Evolutionary conservation across 148 eudicot species (phyloP), one percentile per base, ranked within the genome.

Genomic region (Agrostemma githago): DNA sequence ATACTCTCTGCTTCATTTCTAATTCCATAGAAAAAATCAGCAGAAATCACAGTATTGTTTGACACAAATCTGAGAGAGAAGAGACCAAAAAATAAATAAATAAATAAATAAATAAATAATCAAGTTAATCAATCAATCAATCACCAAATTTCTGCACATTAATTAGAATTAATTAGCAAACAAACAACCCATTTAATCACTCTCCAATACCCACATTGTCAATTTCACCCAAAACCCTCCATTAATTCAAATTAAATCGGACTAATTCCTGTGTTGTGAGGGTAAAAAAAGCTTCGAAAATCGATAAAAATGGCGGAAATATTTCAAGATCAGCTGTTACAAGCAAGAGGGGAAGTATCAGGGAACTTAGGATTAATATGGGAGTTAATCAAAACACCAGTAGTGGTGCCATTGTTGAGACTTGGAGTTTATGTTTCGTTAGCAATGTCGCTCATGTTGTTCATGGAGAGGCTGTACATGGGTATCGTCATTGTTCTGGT

Each of bases 381-480:
- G 97, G 89, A 83, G 19, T 63, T 84, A 2, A 77, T 90, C 6
- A 95, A 90, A 67, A 80, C 86, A 0, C 92, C 93, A 66, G 64
- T 90, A 68, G 81, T 95, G 8, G 91, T 95, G 3, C 99, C 99
- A 34, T 20, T 88, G 42, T 63, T 95, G 7, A 83, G 69, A 48
- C 12, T 86, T 2, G 79, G 83, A 1, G 88, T 95, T 2, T 69
- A 68, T 19, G 38, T 87, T 1, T 90, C 92, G 60, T 79, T 95
- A 71, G 70, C 85, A 10, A 88, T 85, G 89, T 83, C 95, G 2
- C 64, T 92, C 6, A 89, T 90, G 97, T 72, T 95, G 42, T 95
- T 95, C 70, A 53, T 82, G 51, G 99, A 95, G 79, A 84, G 99
- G 79, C 82, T 95, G 12, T 92, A 95, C 75, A 89, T 95, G 96